These are phyloP conservation scores for Lasiodiplodia gonubiensis DNA, from an alignment of 2,329 filamentous ascomycete species.

Conservation along the genomic window DNA sequence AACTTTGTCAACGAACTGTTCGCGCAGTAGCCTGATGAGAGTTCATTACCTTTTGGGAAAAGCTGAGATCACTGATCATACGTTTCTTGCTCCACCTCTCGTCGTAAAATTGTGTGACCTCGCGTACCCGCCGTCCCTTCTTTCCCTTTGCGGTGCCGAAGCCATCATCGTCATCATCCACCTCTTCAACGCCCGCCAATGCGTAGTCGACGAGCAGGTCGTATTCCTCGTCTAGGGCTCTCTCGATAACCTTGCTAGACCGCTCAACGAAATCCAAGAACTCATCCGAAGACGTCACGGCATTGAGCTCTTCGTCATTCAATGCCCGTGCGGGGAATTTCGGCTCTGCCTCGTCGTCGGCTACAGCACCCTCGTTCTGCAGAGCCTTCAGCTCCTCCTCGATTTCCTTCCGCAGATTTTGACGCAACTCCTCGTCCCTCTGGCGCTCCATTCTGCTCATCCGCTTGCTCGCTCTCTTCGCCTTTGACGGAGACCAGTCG, in stretches of 20 bases:
- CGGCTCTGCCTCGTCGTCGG: slow-evolving; percentile 48
- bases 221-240: slow-evolving; percentile 87
- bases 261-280: slow-evolving; percentile 95
- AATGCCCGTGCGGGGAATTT: slow-evolving; percentile 79
- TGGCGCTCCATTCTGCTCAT: slow-evolving; percentile 79
- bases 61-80: slow-evolving; percentile 94
- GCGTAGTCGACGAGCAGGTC: slow-evolving; percentile 96
- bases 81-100: slow-evolving; percentile 96
- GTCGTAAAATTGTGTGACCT: slow-evolving; percentile 92
- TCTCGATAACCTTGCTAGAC: slow-evolving; percentile 95
- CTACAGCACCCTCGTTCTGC: slow-evolving; percentile 52
- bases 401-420: slow-evolving; percentile 84
- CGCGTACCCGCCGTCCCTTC: slow-evolving; percentile 77
- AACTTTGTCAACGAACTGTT: slow-evolving; percentile 33
- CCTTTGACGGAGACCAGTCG: slow-evolving; percentile 59
- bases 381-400: slow-evolving; percentile 84
- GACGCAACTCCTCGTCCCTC: slow-evolving; percentile 85
- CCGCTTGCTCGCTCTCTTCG: slow-evolving; percentile 68
- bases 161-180: slow-evolving; percentile 82
- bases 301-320: slow-evolving; percentile 82
- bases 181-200: slow-evolving; percentile 72
- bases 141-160: slow-evolving; percentile 72
- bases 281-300: slow-evolving; percentile 88
- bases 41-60: slow-evolving; percentile 76
- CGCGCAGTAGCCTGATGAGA: neutral